These are phyloP conservation scores for Pseudognaphalium luteoalbum DNA, from an alignment of 129 eudicot species.

Conservation along the genomic window DNA sequence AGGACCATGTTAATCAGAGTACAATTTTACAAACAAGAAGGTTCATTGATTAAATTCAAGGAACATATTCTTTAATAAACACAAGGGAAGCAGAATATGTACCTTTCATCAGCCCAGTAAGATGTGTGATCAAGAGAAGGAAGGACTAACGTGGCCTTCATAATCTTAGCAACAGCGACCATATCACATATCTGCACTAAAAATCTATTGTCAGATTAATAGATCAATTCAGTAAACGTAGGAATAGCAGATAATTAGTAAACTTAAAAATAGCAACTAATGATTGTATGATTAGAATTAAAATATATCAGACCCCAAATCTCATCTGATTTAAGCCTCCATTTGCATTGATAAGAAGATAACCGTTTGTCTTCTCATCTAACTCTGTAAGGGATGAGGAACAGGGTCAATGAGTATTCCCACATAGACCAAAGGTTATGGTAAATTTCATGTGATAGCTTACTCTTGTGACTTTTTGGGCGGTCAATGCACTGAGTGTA, in stretches of 20 bases:
- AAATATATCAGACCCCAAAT: conserved; percentile 93
- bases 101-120: conserved; percentile 99
- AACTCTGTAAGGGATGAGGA: conserved; percentile 51
- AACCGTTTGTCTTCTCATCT: conserved; percentile 77
- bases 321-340: conserved; percentile 99
- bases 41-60: not conserved
- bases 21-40: not conserved
- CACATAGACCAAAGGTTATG: conserved; percentile 9
- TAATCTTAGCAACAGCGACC: conserved; percentile 95
- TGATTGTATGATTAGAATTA: conserved; percentile 18
- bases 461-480: conserved; percentile 79
- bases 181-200: conserved; percentile 98
- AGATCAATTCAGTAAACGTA: conserved; percentile 15
- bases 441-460: conserved; percentile 17
- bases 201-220: conserved; percentile 53
- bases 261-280: not conserved
- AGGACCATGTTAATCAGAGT: not conserved
- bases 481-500: conserved; percentile 75
- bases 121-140: conserved; percentile 98
- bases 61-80: not conserved
- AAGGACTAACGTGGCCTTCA: conserved; percentile 95
- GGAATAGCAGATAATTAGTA: not conserved
- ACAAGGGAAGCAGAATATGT: conserved; percentile 1
- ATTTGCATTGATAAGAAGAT: conserved; percentile 91
- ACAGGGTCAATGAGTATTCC: conserved; percentile 16